These are phyloP conservation scores for Haplographium delicatum DNA, from an alignment of 495 filamentous ascomycete genomes.

Conservation along the genomic window DNA sequence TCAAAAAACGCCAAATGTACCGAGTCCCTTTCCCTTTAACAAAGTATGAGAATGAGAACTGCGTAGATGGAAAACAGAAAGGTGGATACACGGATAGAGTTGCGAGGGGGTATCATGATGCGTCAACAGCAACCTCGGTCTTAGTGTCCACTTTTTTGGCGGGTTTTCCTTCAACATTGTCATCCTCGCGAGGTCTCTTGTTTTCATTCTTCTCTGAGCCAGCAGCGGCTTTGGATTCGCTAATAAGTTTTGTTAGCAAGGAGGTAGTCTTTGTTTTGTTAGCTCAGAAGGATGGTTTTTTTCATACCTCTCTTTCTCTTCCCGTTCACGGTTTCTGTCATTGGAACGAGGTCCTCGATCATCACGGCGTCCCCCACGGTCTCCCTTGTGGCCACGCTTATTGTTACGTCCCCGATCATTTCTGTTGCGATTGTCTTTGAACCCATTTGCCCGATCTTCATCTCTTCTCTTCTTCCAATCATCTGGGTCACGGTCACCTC, in stretches of 20 bases:
- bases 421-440: constrained; percentile 36
- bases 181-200: constrained; percentile 26
- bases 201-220: constrained; percentile 13
- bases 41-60: too few relatives aligned
- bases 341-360: constrained; percentile 26
- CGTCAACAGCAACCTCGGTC: constrained; percentile 23
- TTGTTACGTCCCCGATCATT: constrained; percentile 28
- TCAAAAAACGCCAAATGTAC: too few relatives aligned
- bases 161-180: constrained; percentile 19
- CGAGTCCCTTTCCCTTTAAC: too few relatives aligned
- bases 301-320: constrained; percentile 27
- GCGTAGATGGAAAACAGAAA: too few relatives aligned
- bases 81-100: not conserved
- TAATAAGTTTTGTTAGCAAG: too few relatives aligned
- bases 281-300: not conserved
- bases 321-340: constrained; percentile 27
- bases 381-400: constrained; percentile 29
- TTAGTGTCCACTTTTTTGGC: constrained; percentile 49
- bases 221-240: constrained; percentile 18
- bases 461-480: constrained; percentile 67
- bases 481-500: constrained; percentile 40
- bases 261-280: constrained; percentile 19
- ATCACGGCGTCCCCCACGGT: constrained; percentile 31
- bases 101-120: constrained; percentile 21
- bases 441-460: constrained; percentile 60